Evolutionary conservation across 345 rosid species (phyloP), one percentile per base, ranked within the genome.

Genomic region (Hirschfeldia incana): DNA sequence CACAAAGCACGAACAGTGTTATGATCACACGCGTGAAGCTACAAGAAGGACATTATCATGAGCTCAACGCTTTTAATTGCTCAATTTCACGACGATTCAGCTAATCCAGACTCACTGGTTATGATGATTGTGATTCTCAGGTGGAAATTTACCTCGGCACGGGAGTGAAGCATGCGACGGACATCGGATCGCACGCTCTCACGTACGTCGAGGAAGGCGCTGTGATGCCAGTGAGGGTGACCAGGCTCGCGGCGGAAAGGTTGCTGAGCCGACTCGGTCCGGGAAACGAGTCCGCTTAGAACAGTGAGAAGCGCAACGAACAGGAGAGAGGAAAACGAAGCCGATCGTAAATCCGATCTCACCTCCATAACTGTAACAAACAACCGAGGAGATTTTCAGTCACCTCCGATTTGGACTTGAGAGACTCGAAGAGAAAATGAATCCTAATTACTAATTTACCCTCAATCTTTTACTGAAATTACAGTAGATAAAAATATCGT

Each of bases 181-280:
- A 96, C 93, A 49, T 92, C 97, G 70, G 97, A 92, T 85, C 97
- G 92, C 78, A 96, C 94, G 73, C 91, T 84, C 30, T 85, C 97
- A 44, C 87, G 67, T 80, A 93, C 98, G 65, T 96, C 99, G 77
- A 87, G 99, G 79, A 96, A 93, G 46, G 99, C 99, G 17, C 94
- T 88, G 81, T 96, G 99, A 85, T 96, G 99, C 99, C 99, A 93
- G 69, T 90, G 97, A 72, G 97, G 84, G 67, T 92, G 98, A 44
- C 97, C 97, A 1, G 99, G 95, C 42, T 92, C 98, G 73, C 97
- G 81, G 83, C 91, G 80, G 94, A 96, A 93, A 29, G 99, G 84
- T 69, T 93, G 88, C 53, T 80, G 82, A 73, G 87, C 94, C 49
- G 97, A 86, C 69, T 85, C 86, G 66, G 87, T 73, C 37, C 70